Conservation (phyloP, 2,329 filamentous ascomycete species). For the Curvularia verruculosa region DNA sequence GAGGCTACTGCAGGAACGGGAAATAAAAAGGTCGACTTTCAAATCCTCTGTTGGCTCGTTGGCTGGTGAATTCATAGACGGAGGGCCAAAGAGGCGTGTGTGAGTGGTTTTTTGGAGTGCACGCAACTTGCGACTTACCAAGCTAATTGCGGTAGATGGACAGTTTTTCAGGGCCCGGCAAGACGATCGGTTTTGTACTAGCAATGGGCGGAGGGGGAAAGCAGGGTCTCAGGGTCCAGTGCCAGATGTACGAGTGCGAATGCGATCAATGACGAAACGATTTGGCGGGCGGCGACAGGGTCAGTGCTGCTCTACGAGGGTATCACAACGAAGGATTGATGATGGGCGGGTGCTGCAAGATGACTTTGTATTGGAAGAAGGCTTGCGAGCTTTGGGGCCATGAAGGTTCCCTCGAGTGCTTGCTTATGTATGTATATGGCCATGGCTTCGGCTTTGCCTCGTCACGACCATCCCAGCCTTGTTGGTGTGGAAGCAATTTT, state of each 20-base stretch:
- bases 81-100: background rate
- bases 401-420: conserved; percentile 23
- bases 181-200: conserved; percentile 6
- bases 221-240: conserved; percentile 23
- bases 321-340: background rate
- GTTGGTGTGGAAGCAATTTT: conserved; percentile 17
- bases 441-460: conserved; percentile 37
- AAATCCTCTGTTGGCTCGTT: conserved; percentile 25
- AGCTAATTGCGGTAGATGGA: conserved; percentile 19
- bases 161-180: conserved; percentile 9
- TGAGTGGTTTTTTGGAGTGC: background rate
- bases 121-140: conserved; percentile 24
- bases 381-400: background rate
- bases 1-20: conserved; percentile 39
- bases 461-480: conserved; percentile 39
- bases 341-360: conserved; percentile 16
- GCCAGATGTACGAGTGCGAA: conserved; percentile 15
- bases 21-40: conserved; percentile 26
- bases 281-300: conserved; percentile 5
- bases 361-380: conserved; percentile 36
- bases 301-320: conserved; percentile 16
- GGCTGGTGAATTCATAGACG: conserved; percentile 17
- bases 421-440: conserved; percentile 19
- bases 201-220: background rate
- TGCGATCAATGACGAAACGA: conserved; percentile 29